Evolutionary conservation across 2,329 filamentous ascomycete genomes (phyloP).

Genomic region (Ophiocordyceps polyrhachis-furcata): DNA sequence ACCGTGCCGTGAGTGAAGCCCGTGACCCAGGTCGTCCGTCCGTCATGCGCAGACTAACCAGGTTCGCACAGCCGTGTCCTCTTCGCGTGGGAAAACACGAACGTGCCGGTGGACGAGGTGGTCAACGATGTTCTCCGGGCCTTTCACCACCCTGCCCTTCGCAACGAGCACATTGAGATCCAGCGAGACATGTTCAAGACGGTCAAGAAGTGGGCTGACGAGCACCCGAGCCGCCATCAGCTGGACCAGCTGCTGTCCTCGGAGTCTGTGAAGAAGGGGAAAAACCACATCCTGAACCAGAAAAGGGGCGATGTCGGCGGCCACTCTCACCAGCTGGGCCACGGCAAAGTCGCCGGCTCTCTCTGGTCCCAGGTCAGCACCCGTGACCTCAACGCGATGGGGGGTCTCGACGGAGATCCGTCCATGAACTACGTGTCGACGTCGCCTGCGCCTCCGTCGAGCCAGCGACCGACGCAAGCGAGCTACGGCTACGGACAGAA

Average conservation of each 20-base stretch:
- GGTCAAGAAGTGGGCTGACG: conserved; percentile 63
- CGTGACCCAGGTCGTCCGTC: too few species aligned
- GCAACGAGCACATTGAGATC: conserved; percentile 57
- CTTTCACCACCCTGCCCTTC: conserved; percentile 80
- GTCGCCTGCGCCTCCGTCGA: conserved; percentile 18
- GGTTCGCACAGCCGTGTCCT: conserved; percentile 45
- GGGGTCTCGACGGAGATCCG: conserved; percentile 24
- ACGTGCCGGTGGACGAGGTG: conserved; percentile 67
- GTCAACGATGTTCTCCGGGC: conserved; percentile 61
- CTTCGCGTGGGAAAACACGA: conserved; percentile 82
- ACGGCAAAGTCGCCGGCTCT: conserved; percentile 38
- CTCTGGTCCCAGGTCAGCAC: conserved; percentile 44
- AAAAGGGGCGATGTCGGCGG: conserved; percentile 5
- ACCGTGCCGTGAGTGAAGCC: conserved; percentile 46
- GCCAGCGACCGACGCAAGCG: conserved; percentile 11
- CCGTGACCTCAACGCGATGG: conserved; percentile 37
- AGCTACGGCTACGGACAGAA: conserved; percentile 23
- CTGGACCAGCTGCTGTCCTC: conserved; percentile 64
- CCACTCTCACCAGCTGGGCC: conserved; percentile 24
- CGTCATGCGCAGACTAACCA: neutral
- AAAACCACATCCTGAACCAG: conserved; percentile 48
- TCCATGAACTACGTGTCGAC: conserved; percentile 18
- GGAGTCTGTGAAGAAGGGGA: conserved; percentile 63
- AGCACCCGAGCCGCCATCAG: conserved; percentile 44
- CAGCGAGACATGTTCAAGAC: conserved; percentile 80